Percentiles rank a stretch among this genome's conserved stretches.
These are phyloP conservation scores for Hypoxylon rickii DNA, from an alignment of 495 filamentous ascomycete genomes.

Conservation along the genomic window DNA sequence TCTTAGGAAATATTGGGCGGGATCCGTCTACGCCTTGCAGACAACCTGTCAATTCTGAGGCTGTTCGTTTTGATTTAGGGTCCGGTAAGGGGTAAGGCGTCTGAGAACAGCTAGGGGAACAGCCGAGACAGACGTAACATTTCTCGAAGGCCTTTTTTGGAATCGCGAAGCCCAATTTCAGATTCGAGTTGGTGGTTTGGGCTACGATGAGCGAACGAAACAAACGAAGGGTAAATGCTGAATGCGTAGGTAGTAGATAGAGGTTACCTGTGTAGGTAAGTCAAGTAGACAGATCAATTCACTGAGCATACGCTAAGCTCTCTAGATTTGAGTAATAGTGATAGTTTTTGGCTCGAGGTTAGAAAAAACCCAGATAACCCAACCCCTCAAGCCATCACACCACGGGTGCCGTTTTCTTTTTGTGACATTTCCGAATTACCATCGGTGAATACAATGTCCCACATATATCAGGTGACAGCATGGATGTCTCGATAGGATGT, in stretches of 20 bases:
- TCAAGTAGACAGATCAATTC: constrained; percentile 32
- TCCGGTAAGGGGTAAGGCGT: no score
- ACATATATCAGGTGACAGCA: constrained; percentile 14
- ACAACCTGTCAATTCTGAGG: constrained; percentile 5
- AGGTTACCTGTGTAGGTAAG: no score
- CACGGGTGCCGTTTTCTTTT: constrained; percentile 20
- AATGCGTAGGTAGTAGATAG: no score
- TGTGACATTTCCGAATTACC: constrained; percentile 19
- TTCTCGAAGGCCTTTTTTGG: no score
- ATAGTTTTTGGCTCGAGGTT: constrained; percentile 21
- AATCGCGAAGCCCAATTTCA: no score
- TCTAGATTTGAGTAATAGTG: constrained; percentile 27
- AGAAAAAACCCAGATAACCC: constrained; percentile 9
- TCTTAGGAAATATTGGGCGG: constrained; percentile 15
- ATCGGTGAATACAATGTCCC: constrained; percentile 20
- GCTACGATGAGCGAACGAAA: no score
- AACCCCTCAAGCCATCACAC: constrained; percentile 16
- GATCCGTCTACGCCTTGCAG: constrained; percentile 1
- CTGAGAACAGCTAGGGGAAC: no score
- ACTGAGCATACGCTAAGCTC: constrained; percentile 25
- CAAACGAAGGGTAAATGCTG: no score
- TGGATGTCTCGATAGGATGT: constrained; percentile 18
- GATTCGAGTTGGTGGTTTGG: no score
- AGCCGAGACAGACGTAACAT: no score
- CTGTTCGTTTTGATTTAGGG: constrained; percentile 4